Conservation (phyloP, 2,329 filamentous ascomycete species). For the Akanthomyces uredinophilus region DNA sequence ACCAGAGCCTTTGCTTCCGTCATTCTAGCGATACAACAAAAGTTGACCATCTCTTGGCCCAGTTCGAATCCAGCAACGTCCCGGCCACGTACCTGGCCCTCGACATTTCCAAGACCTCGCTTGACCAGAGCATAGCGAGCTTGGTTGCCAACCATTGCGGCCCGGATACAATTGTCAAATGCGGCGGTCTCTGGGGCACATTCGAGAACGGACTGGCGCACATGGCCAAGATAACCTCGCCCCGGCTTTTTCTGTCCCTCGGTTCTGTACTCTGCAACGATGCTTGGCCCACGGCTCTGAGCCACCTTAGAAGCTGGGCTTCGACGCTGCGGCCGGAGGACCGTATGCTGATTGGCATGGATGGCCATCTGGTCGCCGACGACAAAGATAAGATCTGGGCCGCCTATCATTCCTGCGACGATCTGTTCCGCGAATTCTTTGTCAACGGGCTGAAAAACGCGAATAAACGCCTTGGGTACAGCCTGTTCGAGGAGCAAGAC, state of each 20-base stretch:
- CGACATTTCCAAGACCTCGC: constrained; percentile 34
- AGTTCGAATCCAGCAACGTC: constrained; percentile 28
- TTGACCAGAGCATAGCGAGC: constrained; percentile 30
- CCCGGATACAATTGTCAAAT: constrained; percentile 25
- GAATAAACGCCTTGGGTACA: constrained; percentile 31
- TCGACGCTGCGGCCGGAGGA: constrained; percentile 30
- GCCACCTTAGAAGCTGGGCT: constrained; percentile 33
- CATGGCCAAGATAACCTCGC: constrained; percentile 26
- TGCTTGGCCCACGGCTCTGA: constrained; percentile 30
- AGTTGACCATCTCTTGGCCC: constrained; percentile 33
- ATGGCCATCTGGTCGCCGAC: constrained; percentile 31
- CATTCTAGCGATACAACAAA: constrained; percentile 34
- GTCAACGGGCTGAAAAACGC: constrained; percentile 35
- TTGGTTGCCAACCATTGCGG: constrained; percentile 26
- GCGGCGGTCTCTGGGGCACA: constrained; percentile 36
- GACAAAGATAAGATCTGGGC: constrained; percentile 35
- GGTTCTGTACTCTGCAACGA: constrained; percentile 40
- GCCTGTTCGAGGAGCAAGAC: constrained; percentile 32
- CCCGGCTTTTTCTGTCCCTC: constrained; percentile 35
- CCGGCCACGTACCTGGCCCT: constrained; percentile 34
- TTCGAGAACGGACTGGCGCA: constrained; percentile 32
- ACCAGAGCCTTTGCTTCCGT: constrained; percentile 12
- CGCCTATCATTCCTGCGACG: constrained; percentile 34
- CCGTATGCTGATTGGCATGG: constrained; percentile 37
- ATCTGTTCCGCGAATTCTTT: constrained; percentile 34